Percentiles rank a stretch among this genome's conserved stretches.
These are phyloP conservation scores for Fusarium sp. DNA, from an alignment of 2,329 filamentous ascomycete species.

Conservation along the genomic window DNA sequence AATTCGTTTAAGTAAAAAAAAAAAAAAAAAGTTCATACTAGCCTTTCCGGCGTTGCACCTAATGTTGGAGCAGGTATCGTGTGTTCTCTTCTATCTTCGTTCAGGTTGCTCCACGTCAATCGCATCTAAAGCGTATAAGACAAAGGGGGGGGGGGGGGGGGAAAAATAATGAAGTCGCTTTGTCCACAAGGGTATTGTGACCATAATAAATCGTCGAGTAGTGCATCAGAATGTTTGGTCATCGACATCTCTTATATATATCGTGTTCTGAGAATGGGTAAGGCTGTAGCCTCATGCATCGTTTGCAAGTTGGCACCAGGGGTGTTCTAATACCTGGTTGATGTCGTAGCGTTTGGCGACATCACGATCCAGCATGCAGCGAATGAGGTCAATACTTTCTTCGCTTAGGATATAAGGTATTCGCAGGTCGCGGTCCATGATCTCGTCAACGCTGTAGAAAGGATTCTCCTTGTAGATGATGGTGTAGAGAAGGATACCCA, in stretches of 20 bases:
- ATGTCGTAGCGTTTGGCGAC: slow-evolving; percentile 87
- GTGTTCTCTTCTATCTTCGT: slow-evolving; percentile 29
- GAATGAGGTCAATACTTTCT: slow-evolving; percentile 90
- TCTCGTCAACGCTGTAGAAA: slow-evolving; percentile 98
- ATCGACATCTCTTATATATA: slow-evolving; percentile 12
- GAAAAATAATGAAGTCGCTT: slow-evolving; percentile 27
- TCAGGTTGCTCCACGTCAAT: slow-evolving; percentile 21
- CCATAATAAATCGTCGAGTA: slow-evolving; percentile 30
- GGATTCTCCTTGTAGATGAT: slow-evolving; percentile 99
- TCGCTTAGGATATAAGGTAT: slow-evolving; percentile 91
- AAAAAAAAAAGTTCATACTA: not conserved
- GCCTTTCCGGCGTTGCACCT: slow-evolving; percentile 12
- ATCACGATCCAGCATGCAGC: slow-evolving; percentile 91
- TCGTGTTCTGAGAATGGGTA: slow-evolving; percentile 4
- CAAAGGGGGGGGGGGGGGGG: slow-evolving; percentile 20
- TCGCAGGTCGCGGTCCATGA: slow-evolving; percentile 94
- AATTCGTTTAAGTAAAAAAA: not conserved
- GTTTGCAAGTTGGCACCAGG: slow-evolving; percentile 70
- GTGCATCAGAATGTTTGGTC: slow-evolving; percentile 14
- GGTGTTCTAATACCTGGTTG: slow-evolving; percentile 85
- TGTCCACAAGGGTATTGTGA: slow-evolving; percentile 42
- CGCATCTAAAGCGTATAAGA: slow-evolving; percentile 36
- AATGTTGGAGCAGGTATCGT: slow-evolving; percentile 19
- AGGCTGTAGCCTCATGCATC: slow-evolving; percentile 7
- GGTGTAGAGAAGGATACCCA: slow-evolving; percentile 96